Conservation (phyloP, 495 filamentous ascomycete genomes). For the Daldinia bambusicola region DNA sequence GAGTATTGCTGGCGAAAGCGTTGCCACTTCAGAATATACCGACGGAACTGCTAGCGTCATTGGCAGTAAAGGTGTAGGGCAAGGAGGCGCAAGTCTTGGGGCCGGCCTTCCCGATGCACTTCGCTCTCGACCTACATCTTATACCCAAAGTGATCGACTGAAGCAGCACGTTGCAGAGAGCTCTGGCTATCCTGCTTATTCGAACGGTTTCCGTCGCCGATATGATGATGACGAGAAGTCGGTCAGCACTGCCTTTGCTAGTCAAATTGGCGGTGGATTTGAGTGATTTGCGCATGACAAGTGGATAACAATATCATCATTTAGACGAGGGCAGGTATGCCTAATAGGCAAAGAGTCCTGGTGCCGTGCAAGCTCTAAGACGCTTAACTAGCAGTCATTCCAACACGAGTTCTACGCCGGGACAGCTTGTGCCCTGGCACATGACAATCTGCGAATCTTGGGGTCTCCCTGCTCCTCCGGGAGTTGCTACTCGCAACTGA, state of each 20-base stretch:
- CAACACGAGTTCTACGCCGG: conserved; percentile 17
- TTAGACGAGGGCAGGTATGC: conserved; percentile 18
- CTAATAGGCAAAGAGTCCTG: conserved; percentile 8
- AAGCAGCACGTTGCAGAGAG: conserved; percentile 91
- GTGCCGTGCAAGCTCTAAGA: conserved; percentile 6
- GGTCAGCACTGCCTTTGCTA: conserved; percentile 94
- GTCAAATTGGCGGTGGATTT: conserved; percentile 89
- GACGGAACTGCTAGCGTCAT: conserved; percentile 81
- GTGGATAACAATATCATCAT: conserved; percentile 22
- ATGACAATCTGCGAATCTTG: conserved; percentile 21
- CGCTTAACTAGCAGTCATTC: conserved; percentile 22
- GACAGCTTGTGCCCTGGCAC: conserved; percentile 28
- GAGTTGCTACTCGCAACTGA: conserved; percentile 24
- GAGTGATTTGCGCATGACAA: conserved; percentile 70
- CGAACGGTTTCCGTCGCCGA: conserved; percentile 81
- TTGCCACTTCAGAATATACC: conserved; percentile 86
- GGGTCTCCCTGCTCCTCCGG: conserved; percentile 20
- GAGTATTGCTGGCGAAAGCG: conserved; percentile 89
- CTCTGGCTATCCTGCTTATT: conserved; percentile 62
- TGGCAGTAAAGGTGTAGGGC: conserved; percentile 73
- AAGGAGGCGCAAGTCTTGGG: conserved; percentile 80
- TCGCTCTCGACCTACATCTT: conserved; percentile 56
- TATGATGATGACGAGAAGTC: conserved; percentile 95
- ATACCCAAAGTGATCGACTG: conserved; percentile 67
- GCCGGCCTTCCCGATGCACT: conserved; percentile 78